Percentiles rank a stretch among this genome's conserved stretches.
phyloP scores from a whole-genome alignment of 1,284 basidiomycete species.

The Retiboletus flavoniger region DNA sequence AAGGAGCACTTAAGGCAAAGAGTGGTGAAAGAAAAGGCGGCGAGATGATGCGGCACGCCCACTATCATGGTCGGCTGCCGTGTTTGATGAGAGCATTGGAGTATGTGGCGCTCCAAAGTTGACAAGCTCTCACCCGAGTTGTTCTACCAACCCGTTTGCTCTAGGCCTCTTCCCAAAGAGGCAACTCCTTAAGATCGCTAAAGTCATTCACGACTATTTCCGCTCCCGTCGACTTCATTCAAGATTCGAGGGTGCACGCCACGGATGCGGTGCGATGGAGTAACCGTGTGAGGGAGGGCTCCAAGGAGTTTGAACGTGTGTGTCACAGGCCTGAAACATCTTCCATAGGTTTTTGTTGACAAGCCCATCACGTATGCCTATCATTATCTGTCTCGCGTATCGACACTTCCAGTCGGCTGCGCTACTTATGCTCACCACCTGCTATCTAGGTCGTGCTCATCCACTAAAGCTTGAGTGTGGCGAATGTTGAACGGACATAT shows the following conservation, averaged over 20 bases:
- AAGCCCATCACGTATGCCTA: background rate
- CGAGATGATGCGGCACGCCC: background rate
- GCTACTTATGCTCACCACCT: slow-evolving; percentile 15
- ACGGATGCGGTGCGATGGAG: slow-evolving; percentile 11
- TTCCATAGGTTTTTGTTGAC: background rate
- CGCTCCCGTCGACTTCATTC: slow-evolving; percentile 3
- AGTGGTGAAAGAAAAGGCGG: background rate
- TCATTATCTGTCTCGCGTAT: slow-evolving; percentile 2
- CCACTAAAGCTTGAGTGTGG: background rate
- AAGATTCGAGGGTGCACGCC: slow-evolving; percentile 14
- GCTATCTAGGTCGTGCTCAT: slow-evolving; percentile 1
- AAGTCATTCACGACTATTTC: slow-evolving; percentile 20
- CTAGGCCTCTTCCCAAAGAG: slow-evolving; percentile 13
- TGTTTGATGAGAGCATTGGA: background rate
- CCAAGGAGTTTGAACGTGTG: background rate
- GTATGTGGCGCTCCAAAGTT: slow-evolving; percentile 7
- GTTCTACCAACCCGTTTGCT: background rate
- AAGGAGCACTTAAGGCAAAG: background rate
- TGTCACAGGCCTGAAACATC: slow-evolving; percentile 4
- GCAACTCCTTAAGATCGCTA: slow-evolving; percentile 17
- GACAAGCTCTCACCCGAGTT: background rate
- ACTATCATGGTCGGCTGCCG: background rate
- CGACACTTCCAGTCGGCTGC: background rate
- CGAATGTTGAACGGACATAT: background rate
- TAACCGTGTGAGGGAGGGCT: slow-evolving; percentile 18